Percentiles rank a stretch among this genome's conserved stretches.
These are phyloP conservation scores for Fraxinus velutina DNA, from an alignment of 305 asterid genomes.

Conservation along the genomic window DNA sequence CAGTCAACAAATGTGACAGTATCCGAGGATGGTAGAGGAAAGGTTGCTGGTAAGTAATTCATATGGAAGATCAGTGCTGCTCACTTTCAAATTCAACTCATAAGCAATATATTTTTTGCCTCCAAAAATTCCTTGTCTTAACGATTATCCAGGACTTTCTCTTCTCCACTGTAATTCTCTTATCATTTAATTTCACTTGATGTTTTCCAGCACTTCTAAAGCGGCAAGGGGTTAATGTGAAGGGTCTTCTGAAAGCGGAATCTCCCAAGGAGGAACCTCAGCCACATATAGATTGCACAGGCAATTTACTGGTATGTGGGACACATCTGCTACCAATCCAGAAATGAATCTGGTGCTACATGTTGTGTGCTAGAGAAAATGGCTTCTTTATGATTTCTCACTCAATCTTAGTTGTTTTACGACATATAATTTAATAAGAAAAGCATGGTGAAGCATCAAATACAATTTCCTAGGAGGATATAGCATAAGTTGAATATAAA, in stretches of 20 bases:
- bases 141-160: constrained; percentile 3
- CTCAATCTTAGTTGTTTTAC: constrained; percentile 3
- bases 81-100: neutral
- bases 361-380: neutral
- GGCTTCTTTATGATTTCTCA: constrained; percentile 11
- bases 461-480: constrained; percentile 5
- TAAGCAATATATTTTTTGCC: neutral
- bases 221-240: constrained; percentile 95
- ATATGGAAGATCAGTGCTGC: constrained; percentile 7
- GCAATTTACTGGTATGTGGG: constrained; percentile 78
- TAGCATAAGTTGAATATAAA: neutral
- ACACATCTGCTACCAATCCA: constrained; percentile 14
- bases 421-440: neutral
- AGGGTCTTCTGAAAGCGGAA: constrained; percentile 88
- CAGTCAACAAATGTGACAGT: constrained; percentile 49
- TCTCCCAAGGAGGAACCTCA: constrained; percentile 92
- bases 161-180: constrained; percentile 20
- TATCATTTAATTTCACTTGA: constrained; percentile 24
- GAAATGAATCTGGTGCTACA: constrained; percentile 16
- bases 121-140: neutral
- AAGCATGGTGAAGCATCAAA: neutral
- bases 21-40: constrained; percentile 82
- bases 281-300: constrained; percentile 87
- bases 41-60: constrained; percentile 69
- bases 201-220: constrained; percentile 71